Base-by-base conservation (phyloP, 192 early-diverging fungal species). In the Umbelopsis vinacea region DNA sequence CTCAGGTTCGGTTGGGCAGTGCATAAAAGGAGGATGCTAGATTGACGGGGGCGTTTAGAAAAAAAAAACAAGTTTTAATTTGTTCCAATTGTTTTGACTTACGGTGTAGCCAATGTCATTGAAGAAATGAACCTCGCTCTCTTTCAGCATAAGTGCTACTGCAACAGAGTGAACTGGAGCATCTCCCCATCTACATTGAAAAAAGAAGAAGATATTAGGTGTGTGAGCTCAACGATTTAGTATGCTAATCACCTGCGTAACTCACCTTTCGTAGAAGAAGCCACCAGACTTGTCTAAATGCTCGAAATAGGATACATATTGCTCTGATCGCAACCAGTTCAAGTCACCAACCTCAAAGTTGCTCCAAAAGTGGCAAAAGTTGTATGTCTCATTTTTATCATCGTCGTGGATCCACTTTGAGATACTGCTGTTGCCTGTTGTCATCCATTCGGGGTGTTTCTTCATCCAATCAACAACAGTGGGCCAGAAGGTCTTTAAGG, bases 321-420 rank as follows among this genome's bases (percentile, higher is more conserved):
- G 79, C 43, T 72, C 68, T 23, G 81, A 83, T 6, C 87, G 78
- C 75, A 87, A 90, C 19, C 90, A 78, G 26, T 83, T 69, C 19
- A 92, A 52, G 29, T 69, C 47, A 1, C 78, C 90, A 67, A 92
- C 90, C 74, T 96, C 93, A 81, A 96, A 95, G 77, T 95, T 96
- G 60, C 89, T 89, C 91, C 91, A 93, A 55, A 93, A 91, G 54
- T 92, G 90, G 71, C 91, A 92, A 35, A 74, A 67, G 35, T 89
- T 90, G 74, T 91, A 91, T 3, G 74, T 78, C 46, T 76, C 47
- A 14, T 76, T 76, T 22, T 79, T 68, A 14, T 80, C 77, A 47
- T 82, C 74, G 10, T 87, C 85, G 35, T 67, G 53, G 33, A 50
- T 21, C 54, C 3, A 48, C 38, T 26, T 43, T 69, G 35, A 75